phyloP scores from a whole-genome alignment of 768 basidiomycete species.

The Tulasnella sp. region DNA sequence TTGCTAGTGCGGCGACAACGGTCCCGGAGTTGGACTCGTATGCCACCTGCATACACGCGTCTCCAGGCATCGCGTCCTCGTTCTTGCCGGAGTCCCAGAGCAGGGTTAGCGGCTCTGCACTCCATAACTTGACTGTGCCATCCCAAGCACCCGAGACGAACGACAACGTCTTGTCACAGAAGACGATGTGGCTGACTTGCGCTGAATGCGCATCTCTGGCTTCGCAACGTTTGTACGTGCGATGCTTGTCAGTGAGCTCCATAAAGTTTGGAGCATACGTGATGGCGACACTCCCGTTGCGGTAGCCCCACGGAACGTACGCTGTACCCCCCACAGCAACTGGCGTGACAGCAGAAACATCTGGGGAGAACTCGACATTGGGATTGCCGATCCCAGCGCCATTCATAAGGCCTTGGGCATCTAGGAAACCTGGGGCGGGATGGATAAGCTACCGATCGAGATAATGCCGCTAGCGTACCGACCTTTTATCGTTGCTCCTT shows the following conservation, averaged over 20 bases:
- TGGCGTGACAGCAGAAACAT: conserved; percentile 46
- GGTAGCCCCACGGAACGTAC: conserved; percentile 73
- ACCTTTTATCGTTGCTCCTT: conserved; percentile 57
- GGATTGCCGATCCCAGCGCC: conserved; percentile 65
- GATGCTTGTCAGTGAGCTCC: conserved; percentile 49
- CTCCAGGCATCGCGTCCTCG: neutral
- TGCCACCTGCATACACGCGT: conserved; percentile 33
- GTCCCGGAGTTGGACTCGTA: conserved; percentile 45
- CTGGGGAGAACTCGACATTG: conserved; percentile 67
- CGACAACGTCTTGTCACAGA: conserved; percentile 42
- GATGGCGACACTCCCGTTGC: conserved; percentile 62
- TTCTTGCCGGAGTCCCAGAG: conserved; percentile 49
- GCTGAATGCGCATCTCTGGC: conserved; percentile 64
- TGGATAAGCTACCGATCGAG: neutral
- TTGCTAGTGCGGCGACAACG: conserved; percentile 51
- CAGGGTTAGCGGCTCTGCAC: conserved; percentile 49
- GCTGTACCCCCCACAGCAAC: conserved; percentile 56
- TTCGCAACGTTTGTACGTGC: conserved; percentile 47
- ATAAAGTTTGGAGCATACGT: conserved; percentile 57
- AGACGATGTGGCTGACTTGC: conserved; percentile 53
- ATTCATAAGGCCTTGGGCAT: conserved; percentile 56
- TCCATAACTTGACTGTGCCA: conserved; percentile 73
- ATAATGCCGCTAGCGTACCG: neutral
- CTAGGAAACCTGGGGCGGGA: conserved; percentile 51
- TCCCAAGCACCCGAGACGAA: conserved; percentile 59